A percentile compares a stretch with the other conserved stretches of the same genome.
Conservation (phyloP, 2,329 filamentous ascomycete species). For the Zymoseptoria tritici region DNA sequence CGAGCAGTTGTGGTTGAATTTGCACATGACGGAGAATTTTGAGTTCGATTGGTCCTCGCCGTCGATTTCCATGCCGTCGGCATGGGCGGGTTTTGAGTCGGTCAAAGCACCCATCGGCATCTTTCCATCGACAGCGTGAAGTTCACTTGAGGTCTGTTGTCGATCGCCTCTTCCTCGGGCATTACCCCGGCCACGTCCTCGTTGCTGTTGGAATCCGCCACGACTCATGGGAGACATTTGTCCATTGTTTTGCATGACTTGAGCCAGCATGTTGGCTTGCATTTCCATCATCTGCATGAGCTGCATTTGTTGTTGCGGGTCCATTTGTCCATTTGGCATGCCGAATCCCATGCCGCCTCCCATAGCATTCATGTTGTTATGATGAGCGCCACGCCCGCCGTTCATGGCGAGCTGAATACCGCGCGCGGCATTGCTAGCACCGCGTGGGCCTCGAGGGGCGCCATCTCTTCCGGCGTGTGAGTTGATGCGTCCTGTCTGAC, state of each 20-base stretch:
- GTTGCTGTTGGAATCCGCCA: conserved; percentile 1
- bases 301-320: conserved; percentile 62
- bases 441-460: conserved; percentile 59
- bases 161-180: conserved; percentile 9
- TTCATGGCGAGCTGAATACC: conserved; percentile 33
- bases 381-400: conserved; percentile 17
- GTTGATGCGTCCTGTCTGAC: conserved; percentile 65
- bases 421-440: conserved; percentile 43
- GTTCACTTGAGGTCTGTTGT: conserved; percentile 2
- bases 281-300: conserved; percentile 55
- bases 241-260: conserved; percentile 42
- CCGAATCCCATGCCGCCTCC: conserved; percentile 39
- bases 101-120: conserved; percentile 16
- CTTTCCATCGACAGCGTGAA: conserved; percentile 19
- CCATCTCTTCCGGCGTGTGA: conserved; percentile 56
- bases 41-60: conserved; percentile 44
- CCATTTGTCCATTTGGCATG: conserved; percentile 45
- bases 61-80: conserved; percentile 54
- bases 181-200: conserved; percentile 9
- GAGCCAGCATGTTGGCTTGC: conserved; percentile 78
- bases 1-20: conserved; percentile 80
- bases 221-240: conserved; percentile 34
- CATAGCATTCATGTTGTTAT: conserved; percentile 17
- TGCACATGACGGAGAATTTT: conserved; percentile 65
- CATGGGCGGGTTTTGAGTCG: conserved; percentile 17